Percentiles rank a stretch among this genome's conserved stretches.
phyloP scores from a whole-genome alignment of 257 asterid species.

The Gentiana straminea region DNA sequence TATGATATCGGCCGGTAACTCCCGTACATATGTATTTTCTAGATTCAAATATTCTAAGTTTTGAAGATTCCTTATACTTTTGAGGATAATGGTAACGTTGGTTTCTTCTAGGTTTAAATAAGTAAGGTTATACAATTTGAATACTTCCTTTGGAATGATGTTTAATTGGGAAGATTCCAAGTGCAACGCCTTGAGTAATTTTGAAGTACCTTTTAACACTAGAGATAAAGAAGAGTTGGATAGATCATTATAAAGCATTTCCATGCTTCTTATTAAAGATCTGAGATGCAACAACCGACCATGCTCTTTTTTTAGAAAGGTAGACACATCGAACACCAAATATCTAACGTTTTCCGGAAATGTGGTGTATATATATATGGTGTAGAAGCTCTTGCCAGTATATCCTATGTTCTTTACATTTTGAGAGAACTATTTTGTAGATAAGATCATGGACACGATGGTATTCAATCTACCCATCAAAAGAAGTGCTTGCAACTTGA shows the following conservation, averaged over 20 bases:
- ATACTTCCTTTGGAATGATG: slow-evolving; percentile 6
- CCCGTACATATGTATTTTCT: not conserved
- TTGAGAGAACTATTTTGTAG: slow-evolving; percentile 4
- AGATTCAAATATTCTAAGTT: slow-evolving; percentile 10
- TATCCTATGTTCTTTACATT: slow-evolving; percentile 4
- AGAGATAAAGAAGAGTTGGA: not conserved
- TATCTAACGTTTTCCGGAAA: not conserved
- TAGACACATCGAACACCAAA: slow-evolving; percentile 1
- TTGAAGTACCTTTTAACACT: not conserved
- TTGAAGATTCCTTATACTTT: slow-evolving; percentile 9
- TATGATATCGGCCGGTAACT: slow-evolving; percentile 10
- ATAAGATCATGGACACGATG: slow-evolving; percentile 9
- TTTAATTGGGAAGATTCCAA: not conserved
- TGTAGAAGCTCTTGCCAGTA: not conserved
- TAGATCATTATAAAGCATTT: not conserved
- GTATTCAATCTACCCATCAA: not conserved
- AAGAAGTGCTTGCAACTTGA: not conserved
- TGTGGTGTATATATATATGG: too few species aligned
- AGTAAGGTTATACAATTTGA: not conserved
- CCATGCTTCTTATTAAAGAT: not conserved
- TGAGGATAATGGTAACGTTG: not conserved
- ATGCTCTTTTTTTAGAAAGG: not conserved
- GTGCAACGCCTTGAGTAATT: slow-evolving; percentile 5
- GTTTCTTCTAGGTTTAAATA: not conserved
- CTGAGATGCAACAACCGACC: not conserved